phyloP scores from a whole-genome alignment of 2,329 filamentous ascomycete genomes.

The Rutstroemia sp. region DNA sequence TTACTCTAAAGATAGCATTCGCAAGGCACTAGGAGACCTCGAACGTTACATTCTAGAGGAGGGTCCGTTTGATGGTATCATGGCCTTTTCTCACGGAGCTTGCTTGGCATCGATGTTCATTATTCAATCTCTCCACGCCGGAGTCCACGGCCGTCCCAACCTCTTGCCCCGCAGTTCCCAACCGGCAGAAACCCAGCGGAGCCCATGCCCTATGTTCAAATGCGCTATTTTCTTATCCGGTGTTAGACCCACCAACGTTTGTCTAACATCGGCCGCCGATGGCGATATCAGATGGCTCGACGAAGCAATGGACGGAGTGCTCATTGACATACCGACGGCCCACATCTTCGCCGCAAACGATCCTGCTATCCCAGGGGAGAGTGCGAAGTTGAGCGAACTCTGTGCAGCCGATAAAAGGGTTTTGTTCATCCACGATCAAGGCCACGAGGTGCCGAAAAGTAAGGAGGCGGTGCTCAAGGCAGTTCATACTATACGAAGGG shows the following conservation, averaged over 20 bases:
- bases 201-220: neutral
- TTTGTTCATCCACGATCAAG: neutral
- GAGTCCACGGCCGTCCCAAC: too few relatives aligned
- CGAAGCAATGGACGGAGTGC: too few relatives aligned
- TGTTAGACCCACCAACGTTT: neutral
- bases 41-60: neutral
- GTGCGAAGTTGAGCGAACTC: too few relatives aligned
- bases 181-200: neutral
- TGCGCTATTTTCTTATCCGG: slow-evolving; percentile 1
- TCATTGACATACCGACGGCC: too few relatives aligned
- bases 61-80: neutral
- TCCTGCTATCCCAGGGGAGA: too few relatives aligned
- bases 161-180: too few relatives aligned
- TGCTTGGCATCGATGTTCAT: neutral
- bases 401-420: neutral
- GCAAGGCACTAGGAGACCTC: neutral
- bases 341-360: too few relatives aligned
- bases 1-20: neutral
- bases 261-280: neutral
- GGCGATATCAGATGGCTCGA: too few relatives aligned
- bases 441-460: neutral
- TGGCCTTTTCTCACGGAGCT: neutral
- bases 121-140: too few relatives aligned
- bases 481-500: neutral
- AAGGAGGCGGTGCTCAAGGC: neutral